Evolutionary conservation across 352 stramenopile species (phyloP), one percentile per base, ranked within the genome.

Genomic region (Pythium aphanidermatum): DNA sequence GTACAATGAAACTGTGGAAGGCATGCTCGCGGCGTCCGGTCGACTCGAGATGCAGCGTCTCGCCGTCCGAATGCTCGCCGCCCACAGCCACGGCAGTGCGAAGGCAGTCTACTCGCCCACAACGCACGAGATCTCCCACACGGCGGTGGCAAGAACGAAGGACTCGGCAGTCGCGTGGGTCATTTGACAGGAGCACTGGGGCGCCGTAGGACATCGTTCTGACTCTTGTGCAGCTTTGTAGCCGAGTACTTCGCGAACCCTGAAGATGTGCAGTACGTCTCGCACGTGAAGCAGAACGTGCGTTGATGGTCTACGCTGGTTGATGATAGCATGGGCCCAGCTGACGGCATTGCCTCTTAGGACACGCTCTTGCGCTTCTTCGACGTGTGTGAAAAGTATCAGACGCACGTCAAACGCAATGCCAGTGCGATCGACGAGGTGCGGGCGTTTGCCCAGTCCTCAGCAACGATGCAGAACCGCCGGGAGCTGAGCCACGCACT

Each of bases 321-420:
- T 20, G 20, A 6, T 20, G 10, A 19, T 26, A 34, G 3, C 13
- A 24, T 12, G 31, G 4, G 21, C 2, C 1, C 5, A 10, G 7
- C 37, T 25, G 25, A 29, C 16, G 12, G 16, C n/a, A 13, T 16
- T 17, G 8, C 21, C 33, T 17, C 16, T 19, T n/a, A 84, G 71
- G 74, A 87, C 33, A 59, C 41, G 5, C 36, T 82, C 6, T 38
- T 86, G 29, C 75, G 78, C 12, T 91, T 87, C 63, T 88, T 74
- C 51, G 75, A 88, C 43, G 55, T 64, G 21, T 91, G 78, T 37
- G 58, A 65, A 14, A 68, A 58, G 19, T 91, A 91, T 48, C 47
- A 70, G 33, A 42, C 24, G 0, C 39, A 77, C n/a, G 72, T 91
- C 13, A 80, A 75, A 32, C 42, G 68, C 28, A 87, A 86, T 53